Conservation (phyloP, 1,284 basidiomycete species). For the Ceratobasidium sp. region DNA sequence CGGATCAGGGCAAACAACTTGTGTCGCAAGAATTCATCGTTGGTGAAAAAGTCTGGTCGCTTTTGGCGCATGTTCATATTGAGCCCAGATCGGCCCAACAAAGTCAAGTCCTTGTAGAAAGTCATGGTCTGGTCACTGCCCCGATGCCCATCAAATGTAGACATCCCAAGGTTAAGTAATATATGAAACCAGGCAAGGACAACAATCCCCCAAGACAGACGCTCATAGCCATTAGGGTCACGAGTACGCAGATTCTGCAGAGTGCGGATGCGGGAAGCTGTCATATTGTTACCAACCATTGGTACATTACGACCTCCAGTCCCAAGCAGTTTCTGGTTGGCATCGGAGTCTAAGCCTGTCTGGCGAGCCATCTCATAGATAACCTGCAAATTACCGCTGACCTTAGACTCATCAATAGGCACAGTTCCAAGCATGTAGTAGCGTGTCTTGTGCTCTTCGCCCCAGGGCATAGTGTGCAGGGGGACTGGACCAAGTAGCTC, state of each 20-base stretch:
- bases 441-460: not conserved
- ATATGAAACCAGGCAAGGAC: conserved; percentile 15
- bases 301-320: too few species aligned
- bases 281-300: too few species aligned
- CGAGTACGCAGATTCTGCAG: too few species aligned
- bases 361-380: not conserved
- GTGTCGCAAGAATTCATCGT: not conserved
- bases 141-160: too few species aligned
- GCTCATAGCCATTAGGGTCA: conserved; percentile 6
- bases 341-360: not conserved
- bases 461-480: not conserved
- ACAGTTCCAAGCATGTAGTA: conserved; percentile 4
- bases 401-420: not conserved
- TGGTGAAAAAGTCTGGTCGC: not conserved
- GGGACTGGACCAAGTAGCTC: not conserved
- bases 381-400: not conserved
- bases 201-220: not conserved
- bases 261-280: too few species aligned
- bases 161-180: not conserved
- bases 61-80: not conserved
- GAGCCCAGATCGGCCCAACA: not conserved
- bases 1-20: not conserved
- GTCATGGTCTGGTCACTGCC: too few species aligned
- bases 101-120: not conserved
- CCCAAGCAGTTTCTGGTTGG: not conserved